Evolutionary conservation across 108 stramenopile species (phyloP), one percentile per base, ranked within the genome.

Genomic region (Nannochloropsis granulata): DNA sequence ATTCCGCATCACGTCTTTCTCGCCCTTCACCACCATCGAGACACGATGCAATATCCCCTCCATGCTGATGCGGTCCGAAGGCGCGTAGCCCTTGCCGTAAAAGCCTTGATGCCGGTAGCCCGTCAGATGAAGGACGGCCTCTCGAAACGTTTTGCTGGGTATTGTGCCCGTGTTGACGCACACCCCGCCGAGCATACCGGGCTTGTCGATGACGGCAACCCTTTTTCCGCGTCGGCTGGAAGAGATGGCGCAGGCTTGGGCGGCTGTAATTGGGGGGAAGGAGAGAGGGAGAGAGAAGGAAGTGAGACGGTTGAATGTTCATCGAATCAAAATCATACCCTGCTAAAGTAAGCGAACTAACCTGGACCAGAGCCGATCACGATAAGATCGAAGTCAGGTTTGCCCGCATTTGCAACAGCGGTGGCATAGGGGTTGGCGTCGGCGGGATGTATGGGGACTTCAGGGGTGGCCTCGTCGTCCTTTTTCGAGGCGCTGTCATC

Each of bases 131-230:
- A 88, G 87, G 43, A 88, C 84, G 23, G 87, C 87, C 79, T 88
- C 87, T 46, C 87, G 79, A 23, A 88, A 88, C 13, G 87, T 88
- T 25, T 88, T 88, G 71, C 44, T 45, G 10, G 87, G 87, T 13
- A 88, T 85, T 5, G 87, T 88, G 14, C 87, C 87, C 23, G 87
- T 88, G 44, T 88, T 84, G 11, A 88, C 87, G 81, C 87, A 88
- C 1, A 88, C 87, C 2, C 87, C 87, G 1, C 87, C 87, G 0
- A 84, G 25, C 87, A 85, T 81, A 21, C 43, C 26, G 43, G 25
- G 26, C 84, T 88, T 88, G 84, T 88, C 87, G 26, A 88, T 44
- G 44, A 88, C 56, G 44, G 83, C 84, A 16, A 88, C 87, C 21
- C 44, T 81, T 43, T 71, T 71, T 2, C 56, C 56, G 11, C 56